Conservation (phyloP, 2,329 filamentous ascomycete genomes). For the Trichoderma arundinaceum region DNA sequence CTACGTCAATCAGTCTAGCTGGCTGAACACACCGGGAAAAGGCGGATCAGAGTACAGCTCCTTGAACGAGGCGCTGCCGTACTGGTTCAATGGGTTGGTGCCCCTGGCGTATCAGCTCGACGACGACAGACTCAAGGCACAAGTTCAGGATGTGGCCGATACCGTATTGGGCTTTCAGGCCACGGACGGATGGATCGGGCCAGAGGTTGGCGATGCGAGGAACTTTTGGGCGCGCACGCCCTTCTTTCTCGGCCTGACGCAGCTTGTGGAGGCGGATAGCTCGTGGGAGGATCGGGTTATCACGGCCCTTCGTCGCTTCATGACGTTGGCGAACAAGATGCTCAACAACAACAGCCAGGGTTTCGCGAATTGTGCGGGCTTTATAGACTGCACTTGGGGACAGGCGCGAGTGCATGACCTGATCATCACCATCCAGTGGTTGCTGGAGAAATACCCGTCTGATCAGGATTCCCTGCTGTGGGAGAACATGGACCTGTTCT, state of each 20-base stretch:
- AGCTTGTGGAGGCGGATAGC: slow-evolving; percentile 43
- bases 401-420: slow-evolving; percentile 47
- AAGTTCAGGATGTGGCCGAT: slow-evolving; percentile 47
- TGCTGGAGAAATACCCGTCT: slow-evolving; percentile 45
- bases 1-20: slow-evolving; percentile 56
- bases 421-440: slow-evolving; percentile 49
- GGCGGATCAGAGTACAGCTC: slow-evolving; percentile 60
- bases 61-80: slow-evolving; percentile 62
- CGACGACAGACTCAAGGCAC: slow-evolving; percentile 50
- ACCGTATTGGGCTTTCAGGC: slow-evolving; percentile 51
- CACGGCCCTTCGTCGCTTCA: slow-evolving; percentile 35
- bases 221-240: slow-evolving; percentile 44
- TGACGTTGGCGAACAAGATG: slow-evolving; percentile 59
- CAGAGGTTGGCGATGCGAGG: slow-evolving; percentile 39
- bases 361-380: slow-evolving; percentile 51
- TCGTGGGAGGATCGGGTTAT: slow-evolving; percentile 36
- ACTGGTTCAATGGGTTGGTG: slow-evolving; percentile 66
- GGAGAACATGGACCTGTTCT: slow-evolving; percentile 50
- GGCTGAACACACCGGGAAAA: slow-evolving; percentile 43
- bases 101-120: slow-evolving; percentile 59
- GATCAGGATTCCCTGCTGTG: slow-evolving; percentile 41
- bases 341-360: slow-evolving; percentile 59
- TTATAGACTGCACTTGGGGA: slow-evolving; percentile 45
- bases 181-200: slow-evolving; percentile 61
- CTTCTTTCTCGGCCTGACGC: slow-evolving; percentile 43